A percentile compares a stretch with the other conserved stretches of the same genome.
Conservation (phyloP, 129 eudicot genomes). For the Flaveria ramosissima region DNA sequence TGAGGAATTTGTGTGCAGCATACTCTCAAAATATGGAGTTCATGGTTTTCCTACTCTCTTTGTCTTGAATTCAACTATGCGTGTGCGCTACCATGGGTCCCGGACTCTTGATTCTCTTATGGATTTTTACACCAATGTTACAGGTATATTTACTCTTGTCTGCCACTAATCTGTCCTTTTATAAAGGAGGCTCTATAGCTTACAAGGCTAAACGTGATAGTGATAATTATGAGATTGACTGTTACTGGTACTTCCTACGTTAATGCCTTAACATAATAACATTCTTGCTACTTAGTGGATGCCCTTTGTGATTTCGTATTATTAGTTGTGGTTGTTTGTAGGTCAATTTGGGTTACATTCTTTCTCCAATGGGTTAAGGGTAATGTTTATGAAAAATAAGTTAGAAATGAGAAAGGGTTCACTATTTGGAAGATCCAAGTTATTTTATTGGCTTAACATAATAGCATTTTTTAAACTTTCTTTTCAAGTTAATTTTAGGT, state of each 20-base stretch:
- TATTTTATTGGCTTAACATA: too few species aligned
- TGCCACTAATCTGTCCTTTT: not conserved
- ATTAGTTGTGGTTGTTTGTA: not conserved
- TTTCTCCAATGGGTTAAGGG: not conserved
- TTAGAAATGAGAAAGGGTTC: not conserved
- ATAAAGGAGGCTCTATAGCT: not conserved
- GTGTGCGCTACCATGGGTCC: conserved; percentile 76
- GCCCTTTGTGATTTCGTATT: too few species aligned
- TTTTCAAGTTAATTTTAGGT: not conserved
- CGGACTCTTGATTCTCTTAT: conserved; percentile 63
- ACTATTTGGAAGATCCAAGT: not conserved
- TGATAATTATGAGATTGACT: not conserved
- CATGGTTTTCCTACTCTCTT: conserved; percentile 87
- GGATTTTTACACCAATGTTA: conserved; percentile 64
- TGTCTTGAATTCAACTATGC: conserved; percentile 82
- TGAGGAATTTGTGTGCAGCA: conserved; percentile 46
- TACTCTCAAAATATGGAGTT: conserved; percentile 84
- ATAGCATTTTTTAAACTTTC: not conserved
- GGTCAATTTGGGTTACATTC: not conserved
- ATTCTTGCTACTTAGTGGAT: too few species aligned
- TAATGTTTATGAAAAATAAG: not conserved
- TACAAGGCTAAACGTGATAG: not conserved
- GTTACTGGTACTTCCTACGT: not conserved
- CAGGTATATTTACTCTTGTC: conserved; percentile 43
- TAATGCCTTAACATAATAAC: not conserved